Percentiles rank a stretch among this genome's conserved stretches.
These are phyloP conservation scores for Syzygium grande DNA, from an alignment of 345 rosid species.

Conservation along the genomic window DNA sequence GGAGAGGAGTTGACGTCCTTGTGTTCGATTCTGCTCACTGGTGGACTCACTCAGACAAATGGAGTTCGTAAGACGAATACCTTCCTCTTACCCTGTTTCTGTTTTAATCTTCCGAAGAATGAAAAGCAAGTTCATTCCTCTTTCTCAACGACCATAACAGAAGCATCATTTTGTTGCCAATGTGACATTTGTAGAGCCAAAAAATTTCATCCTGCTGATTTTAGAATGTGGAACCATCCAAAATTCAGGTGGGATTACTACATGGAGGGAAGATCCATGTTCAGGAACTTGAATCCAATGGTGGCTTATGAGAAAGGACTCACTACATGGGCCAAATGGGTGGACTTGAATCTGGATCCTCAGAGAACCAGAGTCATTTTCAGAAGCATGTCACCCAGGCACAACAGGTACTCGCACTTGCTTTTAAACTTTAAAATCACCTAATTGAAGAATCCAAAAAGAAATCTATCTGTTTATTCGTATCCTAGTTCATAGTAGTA, in stretches of 20 bases:
- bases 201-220: neutral
- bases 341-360: conserved; percentile 54
- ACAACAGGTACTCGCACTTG: conserved; percentile 37
- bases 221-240: neutral
- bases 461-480: neutral
- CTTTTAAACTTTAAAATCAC: neutral
- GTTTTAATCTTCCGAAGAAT: neutral
- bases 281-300: conserved; percentile 54
- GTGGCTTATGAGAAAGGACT: conserved; percentile 61
- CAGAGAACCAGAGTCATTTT: conserved; percentile 46
- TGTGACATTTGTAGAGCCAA: neutral
- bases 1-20: conserved; percentile 78
- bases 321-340: conserved; percentile 71
- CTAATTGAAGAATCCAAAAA: neutral
- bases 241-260: conserved; percentile 59
- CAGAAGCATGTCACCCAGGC: conserved; percentile 66
- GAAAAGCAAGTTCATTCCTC: neutral
- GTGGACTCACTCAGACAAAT: conserved; percentile 91
- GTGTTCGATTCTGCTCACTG: conserved; percentile 97
- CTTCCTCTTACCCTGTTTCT: neutral
- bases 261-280: conserved; percentile 44
- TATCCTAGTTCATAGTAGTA: neutral
- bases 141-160: neutral
- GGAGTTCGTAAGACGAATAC: conserved; percentile 46
- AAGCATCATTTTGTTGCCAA: neutral